A percentile compares a stretch with the other conserved stretches of the same genome.
phyloP scores from a whole-genome alignment of 2,329 filamentous ascomycete species.

The Dryadomyces sulphureus region DNA sequence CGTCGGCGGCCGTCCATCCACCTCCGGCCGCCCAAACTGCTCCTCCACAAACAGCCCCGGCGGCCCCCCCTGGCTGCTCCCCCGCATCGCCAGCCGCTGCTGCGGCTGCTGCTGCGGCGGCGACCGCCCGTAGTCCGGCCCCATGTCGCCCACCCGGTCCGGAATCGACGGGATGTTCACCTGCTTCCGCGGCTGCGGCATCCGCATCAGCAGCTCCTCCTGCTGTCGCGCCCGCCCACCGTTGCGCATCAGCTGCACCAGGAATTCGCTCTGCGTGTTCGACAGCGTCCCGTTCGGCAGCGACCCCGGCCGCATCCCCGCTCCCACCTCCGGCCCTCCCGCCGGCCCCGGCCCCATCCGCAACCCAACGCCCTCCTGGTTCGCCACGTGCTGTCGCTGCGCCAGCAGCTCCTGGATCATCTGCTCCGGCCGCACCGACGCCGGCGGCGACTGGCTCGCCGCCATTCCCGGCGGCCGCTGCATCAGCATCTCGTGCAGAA shows the following conservation, averaged over 20 bases:
- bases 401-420: slow-evolving; percentile 45
- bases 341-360: slow-evolving; percentile 12
- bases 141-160: slow-evolving; percentile 36
- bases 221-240: slow-evolving; percentile 33
- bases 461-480: slow-evolving; percentile 27
- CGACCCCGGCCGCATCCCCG: not conserved
- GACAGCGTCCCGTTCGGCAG: slow-evolving; percentile 13
- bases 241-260: slow-evolving; percentile 67
- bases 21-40: slow-evolving; percentile 32
- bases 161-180: slow-evolving; percentile 29
- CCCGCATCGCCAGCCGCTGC: slow-evolving; percentile 25
- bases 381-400: slow-evolving; percentile 41
- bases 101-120: slow-evolving; percentile 17
- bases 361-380: slow-evolving; percentile 23
- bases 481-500: slow-evolving; percentile 19
- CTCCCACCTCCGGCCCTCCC: not conserved
- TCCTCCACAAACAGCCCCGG: slow-evolving; percentile 38
- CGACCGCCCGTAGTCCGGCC: not conserved
- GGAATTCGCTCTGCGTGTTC: slow-evolving; percentile 63
- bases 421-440: slow-evolving; percentile 37
- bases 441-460: slow-evolving; percentile 23
- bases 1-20: slow-evolving; percentile 23
- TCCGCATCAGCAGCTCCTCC: slow-evolving; percentile 37
- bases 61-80: slow-evolving; percentile 26
- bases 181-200: slow-evolving; percentile 35